A percentile compares a stretch with the other conserved stretches of the same genome.
phyloP scores from a whole-genome alignment of 257 asterid genomes.

The Nicotiana undulata region DNA sequence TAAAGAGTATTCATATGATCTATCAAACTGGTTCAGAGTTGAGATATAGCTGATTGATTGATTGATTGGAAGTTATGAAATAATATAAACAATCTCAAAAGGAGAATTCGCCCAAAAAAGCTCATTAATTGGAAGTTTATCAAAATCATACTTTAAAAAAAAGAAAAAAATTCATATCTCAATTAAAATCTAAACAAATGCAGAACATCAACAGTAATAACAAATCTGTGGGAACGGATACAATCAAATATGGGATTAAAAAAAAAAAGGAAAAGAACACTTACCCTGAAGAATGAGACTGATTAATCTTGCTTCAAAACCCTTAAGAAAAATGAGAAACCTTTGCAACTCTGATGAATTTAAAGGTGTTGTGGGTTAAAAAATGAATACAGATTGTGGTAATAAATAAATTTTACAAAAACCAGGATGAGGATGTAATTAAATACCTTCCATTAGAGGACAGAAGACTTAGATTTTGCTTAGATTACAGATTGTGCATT shows the following conservation, averaged over 20 bases:
- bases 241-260: not conserved
- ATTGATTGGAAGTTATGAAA: not conserved
- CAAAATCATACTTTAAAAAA: not conserved
- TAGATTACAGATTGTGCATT: not conserved
- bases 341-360: not conserved
- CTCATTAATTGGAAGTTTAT: not conserved
- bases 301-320: not conserved
- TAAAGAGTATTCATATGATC: not conserved
- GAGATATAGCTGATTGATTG: not conserved
- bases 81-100: not conserved
- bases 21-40: not conserved
- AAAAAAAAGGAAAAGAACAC: not conserved
- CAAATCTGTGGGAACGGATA: not conserved
- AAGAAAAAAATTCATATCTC: not conserved
- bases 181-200: not conserved
- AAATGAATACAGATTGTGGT: not conserved
- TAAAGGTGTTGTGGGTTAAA: not conserved
- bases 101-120: not conserved
- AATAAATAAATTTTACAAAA: not conserved
- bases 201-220: not conserved
- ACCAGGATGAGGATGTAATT: not conserved
- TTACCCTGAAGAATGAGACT: not conserved
- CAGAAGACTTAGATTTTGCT: not conserved
- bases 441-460: not conserved
- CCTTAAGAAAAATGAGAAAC: not conserved